phyloP scores from a whole-genome alignment of 768 basidiomycete species.

The Ephemerocybe angulata region DNA sequence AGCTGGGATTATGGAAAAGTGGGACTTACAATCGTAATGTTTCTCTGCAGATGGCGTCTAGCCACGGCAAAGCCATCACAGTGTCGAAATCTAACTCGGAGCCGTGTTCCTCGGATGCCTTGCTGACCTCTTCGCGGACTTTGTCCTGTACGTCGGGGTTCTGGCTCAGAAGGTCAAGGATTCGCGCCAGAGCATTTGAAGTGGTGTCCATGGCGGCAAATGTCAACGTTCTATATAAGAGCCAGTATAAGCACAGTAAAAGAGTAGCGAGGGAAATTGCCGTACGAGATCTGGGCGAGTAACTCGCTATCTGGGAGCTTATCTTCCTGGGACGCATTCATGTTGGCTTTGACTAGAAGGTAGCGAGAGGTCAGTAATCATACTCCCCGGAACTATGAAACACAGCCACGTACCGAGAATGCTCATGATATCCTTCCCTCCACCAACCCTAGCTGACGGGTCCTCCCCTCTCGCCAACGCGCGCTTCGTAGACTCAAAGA shows the following conservation, averaged over 20 bases:
- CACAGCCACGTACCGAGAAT: slow-evolving; percentile 35
- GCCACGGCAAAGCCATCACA: slow-evolving; percentile 27
- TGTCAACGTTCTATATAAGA: slow-evolving; percentile 28
- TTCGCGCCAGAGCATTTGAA: slow-evolving; percentile 32
- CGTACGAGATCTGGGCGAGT: slow-evolving; percentile 32
- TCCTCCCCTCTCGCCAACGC: slow-evolving; percentile 33
- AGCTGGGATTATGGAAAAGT: no score
- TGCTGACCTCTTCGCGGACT: slow-evolving; percentile 31
- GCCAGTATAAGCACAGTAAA: neutral
- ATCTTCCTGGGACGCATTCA: slow-evolving; percentile 28
- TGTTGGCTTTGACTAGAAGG: slow-evolving; percentile 37
- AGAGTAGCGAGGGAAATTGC: neutral
- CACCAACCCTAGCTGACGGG: slow-evolving; percentile 28
- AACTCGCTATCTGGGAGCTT: slow-evolving; percentile 34
- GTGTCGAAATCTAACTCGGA: slow-evolving; percentile 28
- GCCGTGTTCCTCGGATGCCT: slow-evolving; percentile 24
- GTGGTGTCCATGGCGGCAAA: slow-evolving; percentile 44
- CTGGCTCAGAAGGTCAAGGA: slow-evolving; percentile 28
- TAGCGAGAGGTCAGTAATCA: neutral
- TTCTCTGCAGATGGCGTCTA: slow-evolving; percentile 34
- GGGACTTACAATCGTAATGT: slow-evolving; percentile 25
- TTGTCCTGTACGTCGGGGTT: slow-evolving; percentile 36
- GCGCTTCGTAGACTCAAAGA: slow-evolving; percentile 36
- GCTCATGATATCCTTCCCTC: slow-evolving; percentile 46
- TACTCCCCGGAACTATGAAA: neutral